phyloP scores from a whole-genome alignment of 495 filamentous ascomycete genomes.

The Pyronema domesticum region DNA sequence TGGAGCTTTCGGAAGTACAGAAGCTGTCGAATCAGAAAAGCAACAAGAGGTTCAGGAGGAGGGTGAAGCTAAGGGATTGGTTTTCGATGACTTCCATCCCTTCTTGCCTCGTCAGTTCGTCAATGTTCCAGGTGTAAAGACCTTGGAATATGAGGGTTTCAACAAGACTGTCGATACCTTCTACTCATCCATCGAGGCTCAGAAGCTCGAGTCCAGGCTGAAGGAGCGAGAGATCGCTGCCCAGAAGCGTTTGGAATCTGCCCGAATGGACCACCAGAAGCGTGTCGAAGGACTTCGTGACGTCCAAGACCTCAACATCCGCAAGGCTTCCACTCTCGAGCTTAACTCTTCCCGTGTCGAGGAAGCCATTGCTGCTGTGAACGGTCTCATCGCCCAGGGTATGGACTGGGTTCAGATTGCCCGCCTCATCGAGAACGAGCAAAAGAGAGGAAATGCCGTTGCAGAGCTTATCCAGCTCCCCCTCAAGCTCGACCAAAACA shows the following conservation, averaged over 20 bases:
- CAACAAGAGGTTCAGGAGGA: slow-evolving; percentile 25
- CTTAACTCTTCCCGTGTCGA: slow-evolving; percentile 76
- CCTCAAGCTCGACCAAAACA: slow-evolving; percentile 76
- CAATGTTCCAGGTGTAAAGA: slow-evolving; percentile 39
- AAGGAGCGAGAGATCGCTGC: slow-evolving; percentile 66
- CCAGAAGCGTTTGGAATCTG: slow-evolving; percentile 62
- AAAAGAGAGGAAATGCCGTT: slow-evolving; percentile 61
- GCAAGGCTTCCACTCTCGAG: slow-evolving; percentile 77
- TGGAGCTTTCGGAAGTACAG: slow-evolving; percentile 10
- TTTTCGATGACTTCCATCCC: slow-evolving; percentile 93
- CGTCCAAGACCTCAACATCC: slow-evolving; percentile 62
- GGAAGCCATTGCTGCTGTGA: slow-evolving; percentile 80
- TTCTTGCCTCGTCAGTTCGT: slow-evolving; percentile 76
- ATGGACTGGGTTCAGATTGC: slow-evolving; percentile 96
- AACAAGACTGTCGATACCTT: slow-evolving; percentile 92
- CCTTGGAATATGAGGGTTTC: slow-evolving; percentile 63
- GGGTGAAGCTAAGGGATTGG: slow-evolving; percentile 27
- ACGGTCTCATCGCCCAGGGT: slow-evolving; percentile 69
- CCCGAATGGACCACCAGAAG: slow-evolving; percentile 62
- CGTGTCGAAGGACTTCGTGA: slow-evolving; percentile 65
- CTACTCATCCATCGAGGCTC: slow-evolving; percentile 88
- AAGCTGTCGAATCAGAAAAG: slow-evolving; percentile 28
- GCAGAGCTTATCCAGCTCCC: slow-evolving; percentile 76
- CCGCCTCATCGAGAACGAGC: slow-evolving; percentile 70
- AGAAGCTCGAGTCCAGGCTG: slow-evolving; percentile 70